Evolutionary conservation across 768 basidiomycete genomes (phyloP).

Genomic region (Tulasnella sp.): DNA sequence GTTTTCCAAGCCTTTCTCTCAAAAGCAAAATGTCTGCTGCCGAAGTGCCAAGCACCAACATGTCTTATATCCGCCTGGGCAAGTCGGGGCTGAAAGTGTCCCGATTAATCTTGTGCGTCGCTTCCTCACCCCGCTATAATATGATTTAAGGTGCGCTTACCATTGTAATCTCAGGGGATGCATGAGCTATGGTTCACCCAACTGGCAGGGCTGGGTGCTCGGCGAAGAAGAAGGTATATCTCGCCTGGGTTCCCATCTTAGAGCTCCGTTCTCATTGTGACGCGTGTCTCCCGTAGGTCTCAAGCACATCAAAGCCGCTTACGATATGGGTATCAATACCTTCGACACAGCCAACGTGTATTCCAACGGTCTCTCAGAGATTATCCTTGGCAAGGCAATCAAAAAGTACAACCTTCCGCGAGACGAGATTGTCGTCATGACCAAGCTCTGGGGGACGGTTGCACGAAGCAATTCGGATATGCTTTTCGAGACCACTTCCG

Average conservation of each 20-base stretch:
- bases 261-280: neutral
- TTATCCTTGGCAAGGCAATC: conserved; percentile 72
- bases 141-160: too few species aligned
- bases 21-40: too few species aligned
- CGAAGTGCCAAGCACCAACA: neutral
- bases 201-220: conserved; percentile 61
- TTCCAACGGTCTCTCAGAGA: conserved; percentile 67
- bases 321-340: conserved; percentile 38
- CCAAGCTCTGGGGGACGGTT: conserved; percentile 49
- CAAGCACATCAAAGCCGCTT: conserved; percentile 46
- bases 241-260: conserved; percentile 41
- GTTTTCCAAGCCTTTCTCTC: too few species aligned
- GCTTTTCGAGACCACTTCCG: neutral
- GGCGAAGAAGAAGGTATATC: conserved; percentile 55
- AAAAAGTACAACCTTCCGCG: conserved; percentile 58
- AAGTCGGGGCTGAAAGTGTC: conserved; percentile 36
- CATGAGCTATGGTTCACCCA: conserved; percentile 59
- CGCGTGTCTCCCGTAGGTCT: neutral
- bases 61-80: conserved; percentile 34
- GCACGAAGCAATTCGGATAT: neutral
- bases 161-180: conserved; percentile 49
- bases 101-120: conserved; percentile 21
- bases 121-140: neutral
- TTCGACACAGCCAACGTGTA: conserved; percentile 45
- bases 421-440: conserved; percentile 75